Base-by-base conservation (phyloP, 345 rosid genomes). In the Lepidium africanum region DNA sequence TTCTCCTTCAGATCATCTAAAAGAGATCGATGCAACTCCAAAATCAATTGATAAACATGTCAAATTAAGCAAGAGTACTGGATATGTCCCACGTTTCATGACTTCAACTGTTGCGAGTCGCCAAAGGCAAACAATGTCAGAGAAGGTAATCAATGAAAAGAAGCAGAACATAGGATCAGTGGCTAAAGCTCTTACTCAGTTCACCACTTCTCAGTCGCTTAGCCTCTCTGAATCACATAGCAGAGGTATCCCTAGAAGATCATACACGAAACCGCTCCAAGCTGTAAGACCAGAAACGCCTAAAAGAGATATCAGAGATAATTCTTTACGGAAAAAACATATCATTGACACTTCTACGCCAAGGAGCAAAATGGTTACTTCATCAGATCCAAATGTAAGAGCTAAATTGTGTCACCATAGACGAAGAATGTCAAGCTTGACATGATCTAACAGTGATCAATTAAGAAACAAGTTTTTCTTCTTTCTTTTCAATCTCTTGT, bases 41-140 rank as follows among this genome's bases (percentile, higher is more conserved):
- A 69, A 12, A 65, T 17, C 74, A 58, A 55, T 79, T 41, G 79
- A 75, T n/a, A 80, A 75, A 56, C 49, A 62, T 36, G 63, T 58
- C 1, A 82, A 78, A 73, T 65, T 72, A 70, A 74, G 14, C 11
- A 51, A 16, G 46, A 59, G 63, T 43, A 53, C 53, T 7, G 67
- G 78, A 30, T 69, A 70, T 45, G 51, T 77, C 21, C 96, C 98
- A 23, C 85, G 92, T 45, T 92, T 90, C 81, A 92, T 92, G 98
- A 70, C 82, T 12, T 82, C 98, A 3, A 92, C 97, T 7, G 96
- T 48, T 3, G 87, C 98, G n/a, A 92, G 98, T 75, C 88, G 96
- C 17, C 87, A 83, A 47, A 90, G 96, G 75, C 86, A 81, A 80
- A 70, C 58, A 23, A 74, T 82, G 48, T 80, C 84, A 1, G 96